These are phyloP conservation scores for Turnera subulata DNA, from an alignment of 345 rosid genomes.

Conservation along the genomic window DNA sequence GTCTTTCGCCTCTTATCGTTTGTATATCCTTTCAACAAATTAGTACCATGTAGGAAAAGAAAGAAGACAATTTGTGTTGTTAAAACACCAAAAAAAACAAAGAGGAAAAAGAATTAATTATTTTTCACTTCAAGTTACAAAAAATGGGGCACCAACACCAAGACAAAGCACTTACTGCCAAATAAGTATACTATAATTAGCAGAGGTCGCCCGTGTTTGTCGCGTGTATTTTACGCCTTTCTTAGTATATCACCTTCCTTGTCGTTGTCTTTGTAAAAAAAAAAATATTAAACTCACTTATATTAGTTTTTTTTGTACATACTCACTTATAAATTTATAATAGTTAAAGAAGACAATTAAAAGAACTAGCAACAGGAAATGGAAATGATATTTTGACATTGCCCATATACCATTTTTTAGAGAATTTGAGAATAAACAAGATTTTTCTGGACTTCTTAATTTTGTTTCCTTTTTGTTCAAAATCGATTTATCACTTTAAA, in stretches of 20 bases:
- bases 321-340: no score
- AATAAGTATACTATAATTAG: no score
- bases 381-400: no score
- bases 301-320: not conserved
- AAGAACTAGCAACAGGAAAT: no score
- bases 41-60: not conserved
- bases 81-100: not conserved
- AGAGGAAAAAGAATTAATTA: not conserved
- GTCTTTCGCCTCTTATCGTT: not conserved
- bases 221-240: constrained; percentile 29
- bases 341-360: no score
- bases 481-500: no score
- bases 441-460: no score
- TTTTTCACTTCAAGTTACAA: constrained; percentile 34
- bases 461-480: no score
- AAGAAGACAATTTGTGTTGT: not conserved
- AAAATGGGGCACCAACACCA: not conserved
- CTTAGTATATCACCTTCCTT: not conserved
- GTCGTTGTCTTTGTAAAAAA: not conserved
- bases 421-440: no score
- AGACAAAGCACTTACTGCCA: not conserved
- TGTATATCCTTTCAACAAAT: no score
- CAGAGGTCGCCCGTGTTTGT: constrained; percentile 24
- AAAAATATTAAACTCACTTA: no score
- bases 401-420: no score